Conservation (phyloP, 352 stramenopile genomes). For the Pythium brachiatum region DNA sequence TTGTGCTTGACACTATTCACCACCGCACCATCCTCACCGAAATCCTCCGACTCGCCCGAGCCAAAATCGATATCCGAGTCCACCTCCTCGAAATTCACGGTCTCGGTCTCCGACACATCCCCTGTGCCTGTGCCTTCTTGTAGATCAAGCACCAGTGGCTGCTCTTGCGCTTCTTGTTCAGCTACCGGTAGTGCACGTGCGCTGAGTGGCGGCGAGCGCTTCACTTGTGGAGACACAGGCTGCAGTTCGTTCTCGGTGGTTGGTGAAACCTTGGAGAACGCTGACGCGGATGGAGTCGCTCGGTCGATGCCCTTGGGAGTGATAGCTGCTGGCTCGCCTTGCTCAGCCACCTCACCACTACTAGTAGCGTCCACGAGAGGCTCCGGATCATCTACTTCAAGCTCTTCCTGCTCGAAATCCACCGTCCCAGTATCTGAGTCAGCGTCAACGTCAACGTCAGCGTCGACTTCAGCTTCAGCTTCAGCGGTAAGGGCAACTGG, state of each 20-base stretch:
- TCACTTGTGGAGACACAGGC: slow-evolving; percentile 16
- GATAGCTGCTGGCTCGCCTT: not conserved
- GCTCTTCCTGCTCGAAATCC: slow-evolving; percentile 15
- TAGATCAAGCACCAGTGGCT: not conserved
- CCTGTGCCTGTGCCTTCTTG: not conserved
- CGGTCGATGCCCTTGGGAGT: not conserved
- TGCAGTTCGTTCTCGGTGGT: slow-evolving; percentile 10
- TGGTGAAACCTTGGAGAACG: too few relatives aligned
- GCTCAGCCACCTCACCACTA: not conserved
- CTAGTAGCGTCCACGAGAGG: not conserved
- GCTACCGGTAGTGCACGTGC: not conserved
- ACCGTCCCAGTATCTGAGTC: slow-evolving; percentile 20
- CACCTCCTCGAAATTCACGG: slow-evolving; percentile 20
- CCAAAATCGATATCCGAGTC: slow-evolving; percentile 24
- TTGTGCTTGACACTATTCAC: not conserved
- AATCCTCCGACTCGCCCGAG: slow-evolving; percentile 22
- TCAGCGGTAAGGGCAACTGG: not conserved
- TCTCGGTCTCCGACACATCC: slow-evolving; percentile 7
- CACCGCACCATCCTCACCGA: slow-evolving; percentile 1
- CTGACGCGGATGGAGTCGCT: not conserved
- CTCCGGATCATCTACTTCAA: slow-evolving; percentile 6
- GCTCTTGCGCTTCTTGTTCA: not conserved
- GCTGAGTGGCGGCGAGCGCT: slow-evolving; percentile 7
- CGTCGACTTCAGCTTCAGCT: not conserved
- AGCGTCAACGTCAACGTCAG: not conserved